Evolutionary conservation across 192 early-diverging fungal species (phyloP), one percentile per base, ranked within the genome.

Genomic region (Entomortierella beljakovae): DNA sequence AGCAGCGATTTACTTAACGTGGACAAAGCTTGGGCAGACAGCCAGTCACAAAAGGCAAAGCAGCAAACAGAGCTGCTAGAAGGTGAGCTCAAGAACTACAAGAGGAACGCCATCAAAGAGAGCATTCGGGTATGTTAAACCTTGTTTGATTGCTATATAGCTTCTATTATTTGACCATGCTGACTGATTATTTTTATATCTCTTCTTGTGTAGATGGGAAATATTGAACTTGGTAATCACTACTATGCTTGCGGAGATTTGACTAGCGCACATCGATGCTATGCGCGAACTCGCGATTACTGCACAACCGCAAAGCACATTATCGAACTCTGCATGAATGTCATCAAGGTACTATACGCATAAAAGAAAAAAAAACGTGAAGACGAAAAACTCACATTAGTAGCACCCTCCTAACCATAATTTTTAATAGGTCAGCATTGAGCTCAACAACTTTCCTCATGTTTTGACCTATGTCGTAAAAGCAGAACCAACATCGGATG

Each of bases 291-390:
- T 16, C 81, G 92, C n/a, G 95, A 97, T 62, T 96, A 91, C 61
- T 91, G 90, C 71, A 89, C 92, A 1, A 90, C 90, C 0, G 61
- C 92, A 8, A 88, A 92, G 48, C 92, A 96, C 61, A 81, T 95
- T 18, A 68, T 95, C 29, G 94, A 95, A 50, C 90, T 94, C 86
- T 94, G 90, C 59, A 77, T 95, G 64, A 91, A 92, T 67, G 87
- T 92, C 23, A 92, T 94, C 71, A 89, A 93, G 83, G 93, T 93
- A 69, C n/a, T n/a, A n/a, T n/a, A n/a, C n/a, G n/a, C n/a, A n/a
- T n/a, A n/a, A n/a, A n/a, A n/a, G n/a, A n/a, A n/a, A n/a, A n/a
- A n/a, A n/a, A n/a, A n/a, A n/a, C n/a, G n/a, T n/a, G n/a, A n/a
- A n/a, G n/a, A n/a, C n/a, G n/a, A n/a, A n/a, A n/a, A n/a, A n/a